These are phyloP conservation scores for Clarireedia homoeocarpa DNA, from an alignment of 2,329 filamentous ascomycete genomes.

Conservation along the genomic window DNA sequence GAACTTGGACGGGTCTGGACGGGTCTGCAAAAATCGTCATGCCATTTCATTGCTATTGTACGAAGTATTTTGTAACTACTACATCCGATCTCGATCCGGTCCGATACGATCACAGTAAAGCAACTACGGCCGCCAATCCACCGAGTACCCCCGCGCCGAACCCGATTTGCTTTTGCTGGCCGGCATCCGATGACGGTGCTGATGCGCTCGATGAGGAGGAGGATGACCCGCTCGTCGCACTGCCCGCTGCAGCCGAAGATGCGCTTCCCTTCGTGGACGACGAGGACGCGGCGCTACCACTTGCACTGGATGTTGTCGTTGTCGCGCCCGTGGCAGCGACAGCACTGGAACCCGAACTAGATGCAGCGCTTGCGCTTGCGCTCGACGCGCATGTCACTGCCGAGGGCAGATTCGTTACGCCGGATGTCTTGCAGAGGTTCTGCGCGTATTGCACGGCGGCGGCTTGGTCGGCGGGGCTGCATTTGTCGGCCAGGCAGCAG, in stretches of 20 bases:
- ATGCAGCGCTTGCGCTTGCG: conserved; percentile 1
- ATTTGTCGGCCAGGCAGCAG: conserved; percentile 41
- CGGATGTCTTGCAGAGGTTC: conserved; percentile 30
- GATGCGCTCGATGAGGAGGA: neutral
- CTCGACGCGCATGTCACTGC: conserved; percentile 15
- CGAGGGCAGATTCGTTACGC: conserved; percentile 27
- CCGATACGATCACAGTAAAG: conserved; percentile 17
- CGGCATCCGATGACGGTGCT: conserved; percentile 12
- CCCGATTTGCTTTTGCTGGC: conserved; percentile 16
- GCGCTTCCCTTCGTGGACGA: neutral
- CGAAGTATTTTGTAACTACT: too few species aligned
- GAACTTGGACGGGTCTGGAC: too few species aligned
- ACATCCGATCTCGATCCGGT: neutral
- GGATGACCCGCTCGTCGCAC: neutral
- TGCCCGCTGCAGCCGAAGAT: conserved; percentile 2
- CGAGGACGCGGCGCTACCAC: neutral
- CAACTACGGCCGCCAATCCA: conserved; percentile 19
- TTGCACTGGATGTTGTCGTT: neutral
- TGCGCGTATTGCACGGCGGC: conserved; percentile 28
- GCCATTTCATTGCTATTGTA: too few species aligned
- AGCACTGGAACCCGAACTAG: conserved; percentile 1
- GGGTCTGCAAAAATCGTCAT: too few species aligned
- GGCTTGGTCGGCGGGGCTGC: conserved; percentile 34
- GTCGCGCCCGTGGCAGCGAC: neutral
- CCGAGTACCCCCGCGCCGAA: conserved; percentile 22